A percentile compares a stretch with the other conserved stretches of the same genome.
Conservation (phyloP, 768 basidiomycete species). For the Calocera viscosa region DNA sequence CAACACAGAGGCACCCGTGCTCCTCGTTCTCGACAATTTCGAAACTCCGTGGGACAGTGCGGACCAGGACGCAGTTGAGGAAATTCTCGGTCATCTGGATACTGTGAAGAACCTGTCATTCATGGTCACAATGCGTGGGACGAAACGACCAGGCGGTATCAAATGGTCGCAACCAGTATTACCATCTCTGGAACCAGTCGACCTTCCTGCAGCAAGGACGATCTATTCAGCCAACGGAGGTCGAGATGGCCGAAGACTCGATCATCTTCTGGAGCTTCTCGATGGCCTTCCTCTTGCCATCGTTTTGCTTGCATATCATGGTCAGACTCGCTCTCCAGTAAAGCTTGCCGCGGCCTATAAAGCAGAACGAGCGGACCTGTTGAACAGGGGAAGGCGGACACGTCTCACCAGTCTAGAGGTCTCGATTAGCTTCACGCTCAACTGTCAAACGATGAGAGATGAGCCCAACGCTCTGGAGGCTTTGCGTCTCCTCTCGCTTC, state of each 20-base stretch:
- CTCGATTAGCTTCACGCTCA: background rate
- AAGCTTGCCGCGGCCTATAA: background rate
- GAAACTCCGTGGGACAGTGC: too few species aligned
- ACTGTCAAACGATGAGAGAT: background rate
- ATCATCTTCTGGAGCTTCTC: background rate
- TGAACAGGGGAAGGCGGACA: background rate
- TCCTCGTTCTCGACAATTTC: too few species aligned
- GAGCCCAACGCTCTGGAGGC: background rate
- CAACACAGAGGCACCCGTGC: too few species aligned
- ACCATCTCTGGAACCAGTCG: background rate
- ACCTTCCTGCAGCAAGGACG: background rate
- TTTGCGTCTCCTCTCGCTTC: background rate
- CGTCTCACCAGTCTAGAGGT: background rate
- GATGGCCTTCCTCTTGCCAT: background rate
- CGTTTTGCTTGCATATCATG: background rate
- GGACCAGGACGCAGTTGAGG: too few species aligned
- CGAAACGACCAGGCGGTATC: too few species aligned
- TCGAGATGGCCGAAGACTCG: background rate
- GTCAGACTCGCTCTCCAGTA: background rate
- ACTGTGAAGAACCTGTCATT: too few species aligned
- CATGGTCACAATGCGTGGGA: too few species aligned
- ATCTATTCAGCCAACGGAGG: background rate
- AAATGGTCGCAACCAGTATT: too few species aligned
- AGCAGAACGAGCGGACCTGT: background rate
- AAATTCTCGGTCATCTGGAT: too few species aligned